These are phyloP conservation scores for Debaryomyces subglobosus DNA, from an alignment of 1,139 yeast genomes.

Conservation along the genomic window DNA sequence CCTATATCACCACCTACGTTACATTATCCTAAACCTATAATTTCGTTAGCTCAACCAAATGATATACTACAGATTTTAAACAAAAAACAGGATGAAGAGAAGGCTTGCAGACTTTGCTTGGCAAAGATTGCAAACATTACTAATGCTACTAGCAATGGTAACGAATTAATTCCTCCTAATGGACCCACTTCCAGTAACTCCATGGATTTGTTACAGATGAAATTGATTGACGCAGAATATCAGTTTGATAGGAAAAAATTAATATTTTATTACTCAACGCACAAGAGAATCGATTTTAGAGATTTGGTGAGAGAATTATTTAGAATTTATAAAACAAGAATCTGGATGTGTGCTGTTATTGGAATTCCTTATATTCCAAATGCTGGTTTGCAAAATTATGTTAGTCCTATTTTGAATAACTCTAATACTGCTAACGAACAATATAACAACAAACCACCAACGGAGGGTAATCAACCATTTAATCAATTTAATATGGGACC, in stretches of 20 bases:
- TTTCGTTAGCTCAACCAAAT: conserved; percentile 64
- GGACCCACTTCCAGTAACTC: conserved; percentile 16
- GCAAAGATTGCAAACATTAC: conserved; percentile 56
- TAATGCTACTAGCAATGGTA: conserved; percentile 1
- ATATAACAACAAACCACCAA: neutral
- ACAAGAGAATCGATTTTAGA: conserved; percentile 86
- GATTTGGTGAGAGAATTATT: conserved; percentile 90
- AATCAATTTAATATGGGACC: conserved; percentile 1
- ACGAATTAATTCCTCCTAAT: neutral
- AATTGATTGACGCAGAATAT: conserved; percentile 79
- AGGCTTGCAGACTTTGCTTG: conserved; percentile 64
- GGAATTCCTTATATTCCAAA: conserved; percentile 31
- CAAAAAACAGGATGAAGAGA: conserved; percentile 71
- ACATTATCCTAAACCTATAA: conserved; percentile 73
- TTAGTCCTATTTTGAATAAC: conserved; percentile 5
- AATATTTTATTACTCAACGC: conserved; percentile 79
- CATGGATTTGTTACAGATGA: conserved; percentile 36
- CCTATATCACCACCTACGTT: conserved; percentile 42
- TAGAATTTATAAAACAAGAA: conserved; percentile 91
- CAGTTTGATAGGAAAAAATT: conserved; percentile 95
- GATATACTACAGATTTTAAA: conserved; percentile 63
- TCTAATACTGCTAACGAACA: neutral
- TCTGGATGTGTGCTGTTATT: conserved; percentile 92
- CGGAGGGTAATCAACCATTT: conserved; percentile 1
- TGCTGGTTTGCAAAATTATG: neutral